These are phyloP conservation scores for Spathaspora hagerdaliae DNA, from an alignment of 805 yeast species.

Conservation along the genomic window DNA sequence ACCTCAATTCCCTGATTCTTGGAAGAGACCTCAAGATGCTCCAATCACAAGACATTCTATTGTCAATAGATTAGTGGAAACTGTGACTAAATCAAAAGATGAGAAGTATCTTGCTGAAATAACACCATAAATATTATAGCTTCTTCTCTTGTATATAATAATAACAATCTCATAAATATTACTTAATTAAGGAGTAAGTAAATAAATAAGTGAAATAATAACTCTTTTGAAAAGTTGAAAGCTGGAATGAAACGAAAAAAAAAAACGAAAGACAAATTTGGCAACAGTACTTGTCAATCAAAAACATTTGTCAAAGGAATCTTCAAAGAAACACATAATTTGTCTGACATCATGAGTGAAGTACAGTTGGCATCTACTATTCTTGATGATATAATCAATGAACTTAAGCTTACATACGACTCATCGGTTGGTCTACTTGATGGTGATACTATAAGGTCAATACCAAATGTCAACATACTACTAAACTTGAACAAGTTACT, in stretches of 20 bases:
- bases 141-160: constrained; percentile 2
- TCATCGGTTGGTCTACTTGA: constrained; percentile 55
- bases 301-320: no score
- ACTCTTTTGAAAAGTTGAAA: neutral
- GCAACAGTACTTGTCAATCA: no score
- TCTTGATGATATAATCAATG: constrained; percentile 49
- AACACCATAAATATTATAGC: constrained; percentile 15
- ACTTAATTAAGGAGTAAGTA: no score
- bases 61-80: constrained; percentile 27
- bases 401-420: constrained; percentile 53
- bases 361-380: constrained; percentile 34
- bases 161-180: no score
- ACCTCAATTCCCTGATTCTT: constrained; percentile 66
- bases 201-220: neutral
- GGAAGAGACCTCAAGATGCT: constrained; percentile 69
- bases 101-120: constrained; percentile 21
- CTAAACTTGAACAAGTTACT: constrained; percentile 43
- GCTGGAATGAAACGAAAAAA: neutral
- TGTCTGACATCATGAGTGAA: constrained; percentile 1
- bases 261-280: neutral
- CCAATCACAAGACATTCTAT: constrained; percentile 44
- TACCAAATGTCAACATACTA: constrained; percentile 40
- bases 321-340: no score
- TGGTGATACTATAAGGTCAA: constrained; percentile 48
- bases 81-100: constrained; percentile 30